Base-by-base conservation (phyloP, 1,284 basidiomycete genomes). In the Chondrostereum purpureum region DNA sequence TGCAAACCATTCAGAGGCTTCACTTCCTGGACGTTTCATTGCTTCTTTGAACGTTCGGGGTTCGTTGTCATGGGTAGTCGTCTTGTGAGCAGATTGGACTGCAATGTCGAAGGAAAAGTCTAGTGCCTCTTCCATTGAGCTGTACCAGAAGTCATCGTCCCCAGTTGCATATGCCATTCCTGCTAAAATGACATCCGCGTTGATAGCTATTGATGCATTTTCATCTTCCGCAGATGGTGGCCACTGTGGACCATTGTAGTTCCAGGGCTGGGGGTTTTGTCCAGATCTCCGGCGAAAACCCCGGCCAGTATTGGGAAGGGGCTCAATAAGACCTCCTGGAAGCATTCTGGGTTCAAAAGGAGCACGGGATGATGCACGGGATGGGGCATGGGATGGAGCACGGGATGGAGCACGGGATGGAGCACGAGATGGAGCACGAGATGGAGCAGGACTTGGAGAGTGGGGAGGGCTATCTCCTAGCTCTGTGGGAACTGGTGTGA, bases 31-130 rank as follows among this genome's bases (percentile, higher is more conserved):
- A 0, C 43, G 8, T 16, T 18, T 5, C 49, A 43, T 42, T 14
- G 49, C 53, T 42, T 53, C 45, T 3, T 18, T 33, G 23, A 45
- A 46, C 2, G 42, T 45, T 39, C 16, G 39, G 20, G 37, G 24
- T 37, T 44, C 40, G 14, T 27, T 51, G 46, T 36, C 14, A n/a
- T n/a, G n/a, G n/a, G n/a, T n/a, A n/a, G n/a, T n/a, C n/a, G n/a
- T n/a, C n/a, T n/a, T n/a, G n/a, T n/a, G n/a, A n/a, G n/a, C n/a
- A n/a, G n/a, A n/a, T n/a, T n/a, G n/a, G n/a, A n/a, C n/a, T n/a
- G n/a, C n/a, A n/a, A n/a, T n/a, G n/a, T n/a, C n/a, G n/a, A 31
- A n/a, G 27, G 8, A 31, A 31, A 31, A 31, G n/a, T 8, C 8
- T 31, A 31, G n/a, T 31, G 27, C 27, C 8, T 31, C 27, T 8